Conservation (phyloP, 108 stramenopile genomes). For the Fistulifera solaris region DNA sequence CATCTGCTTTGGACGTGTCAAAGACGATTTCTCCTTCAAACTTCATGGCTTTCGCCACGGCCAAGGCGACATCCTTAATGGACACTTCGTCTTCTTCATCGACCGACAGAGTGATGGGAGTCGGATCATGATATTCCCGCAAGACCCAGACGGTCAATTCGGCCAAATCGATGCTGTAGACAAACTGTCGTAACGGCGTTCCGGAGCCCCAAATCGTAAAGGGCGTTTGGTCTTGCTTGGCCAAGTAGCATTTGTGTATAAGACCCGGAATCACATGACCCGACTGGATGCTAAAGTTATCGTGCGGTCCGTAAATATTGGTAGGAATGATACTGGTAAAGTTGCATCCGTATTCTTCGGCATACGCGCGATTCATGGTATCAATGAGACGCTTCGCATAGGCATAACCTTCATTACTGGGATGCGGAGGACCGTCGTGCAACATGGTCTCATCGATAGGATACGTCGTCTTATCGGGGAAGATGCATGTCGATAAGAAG, state of each 20-base stretch:
- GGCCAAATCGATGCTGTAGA: slow-evolving; percentile 91
- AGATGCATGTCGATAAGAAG: slow-evolving; percentile 96
- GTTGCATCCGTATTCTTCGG: slow-evolving; percentile 94
- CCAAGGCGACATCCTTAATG: slow-evolving; percentile 91
- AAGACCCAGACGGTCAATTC: slow-evolving; percentile 94
- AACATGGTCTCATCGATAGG: slow-evolving; percentile 99
- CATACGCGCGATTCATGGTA: slow-evolving; percentile 96
- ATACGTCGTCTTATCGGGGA: slow-evolving; percentile 99
- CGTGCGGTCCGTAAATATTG: slow-evolving; percentile 94
- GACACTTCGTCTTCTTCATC: slow-evolving; percentile 90
- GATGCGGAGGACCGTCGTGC: slow-evolving; percentile 96
- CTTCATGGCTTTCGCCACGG: slow-evolving; percentile 90
- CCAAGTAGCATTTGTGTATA: slow-evolving; percentile 97
- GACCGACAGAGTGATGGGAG: slow-evolving; percentile 90
- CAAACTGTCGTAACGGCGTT: slow-evolving; percentile 93
- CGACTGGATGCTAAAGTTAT: slow-evolving; percentile 91
- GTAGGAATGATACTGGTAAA: slow-evolving; percentile 98
- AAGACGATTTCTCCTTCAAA: slow-evolving; percentile 86
- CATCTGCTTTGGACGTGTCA: slow-evolving; percentile 91
- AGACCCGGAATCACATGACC: slow-evolving; percentile 99
- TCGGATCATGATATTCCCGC: slow-evolving; percentile 86
- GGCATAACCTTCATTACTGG: slow-evolving; percentile 95
- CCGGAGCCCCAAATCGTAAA: slow-evolving; percentile 97
- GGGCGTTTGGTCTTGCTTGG: slow-evolving; percentile 81
- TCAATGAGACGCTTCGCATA: slow-evolving; percentile 99